Base-by-base conservation (phyloP, 2,329 filamentous ascomycete genomes). In the Didymella arachidicola region DNA sequence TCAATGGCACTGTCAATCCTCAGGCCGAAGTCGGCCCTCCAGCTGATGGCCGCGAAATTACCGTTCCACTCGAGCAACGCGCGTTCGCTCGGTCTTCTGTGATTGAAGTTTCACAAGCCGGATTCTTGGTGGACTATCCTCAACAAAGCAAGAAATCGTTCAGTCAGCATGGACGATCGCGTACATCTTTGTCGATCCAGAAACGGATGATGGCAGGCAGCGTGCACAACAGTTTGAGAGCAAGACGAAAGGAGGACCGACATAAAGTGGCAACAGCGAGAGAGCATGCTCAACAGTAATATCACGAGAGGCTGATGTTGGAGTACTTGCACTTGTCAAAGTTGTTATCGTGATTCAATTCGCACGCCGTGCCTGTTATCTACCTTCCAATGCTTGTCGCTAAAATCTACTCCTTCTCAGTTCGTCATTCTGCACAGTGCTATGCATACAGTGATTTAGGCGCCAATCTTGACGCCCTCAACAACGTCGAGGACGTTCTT, bases 381-480 rank as follows among this genome's bases (percentile, higher is more conserved):
- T 42, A 30, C 32, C 6, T 22, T 32, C 42, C 41, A 18, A 26
- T 11, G 27, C 22, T 14, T 41, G 25, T 11, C 14, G 41, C 22
- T 26, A 11, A 22, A 27, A 43, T 22, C 14, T 27, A 27, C 14
- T 18, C 38, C 11, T 41, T 41, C 11, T 14, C 4, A 14, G 25
- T 12, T 18, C 36, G 12, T 41, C 38, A 19, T 22, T 41, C 18
- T 14, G 19, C 5, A 19, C 38, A 4, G 22, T 44, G 29, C 49
- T 19, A 42, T n/a, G 25, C 29, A 22, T 7, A 19, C 30, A 45
- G 27, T 29, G 16, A 8, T 18, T 19, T 53, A 53, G 25, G 29
- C 26, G 18, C 55, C 55, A 26, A 25, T 42, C 14, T 39, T 53
- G 26, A 27, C 50, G 16, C 51, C 56, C 41, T 51, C 26, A 12